phyloP scores from a whole-genome alignment of 108 stramenopile species.

The Skeletonema marinoi region DNA sequence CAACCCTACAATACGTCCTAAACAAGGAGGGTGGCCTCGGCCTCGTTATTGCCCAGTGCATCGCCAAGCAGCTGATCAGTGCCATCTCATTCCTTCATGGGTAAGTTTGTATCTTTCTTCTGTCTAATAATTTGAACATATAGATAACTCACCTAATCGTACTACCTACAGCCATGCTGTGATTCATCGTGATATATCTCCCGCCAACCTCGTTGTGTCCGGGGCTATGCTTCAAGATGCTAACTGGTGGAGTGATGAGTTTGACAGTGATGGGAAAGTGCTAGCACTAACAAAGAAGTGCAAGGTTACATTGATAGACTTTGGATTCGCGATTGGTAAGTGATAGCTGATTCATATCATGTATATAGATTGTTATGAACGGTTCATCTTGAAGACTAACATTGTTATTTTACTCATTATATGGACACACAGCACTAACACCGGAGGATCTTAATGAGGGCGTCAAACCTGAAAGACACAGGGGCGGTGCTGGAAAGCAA shows the following conservation, averaged over 20 bases:
- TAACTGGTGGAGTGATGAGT: constrained; percentile 74
- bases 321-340: constrained; percentile 72
- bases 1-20: constrained; percentile 74
- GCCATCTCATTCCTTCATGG: constrained; percentile 83
- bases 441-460: not conserved
- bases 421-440: not conserved
- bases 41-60: constrained; percentile 61
- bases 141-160: no score
- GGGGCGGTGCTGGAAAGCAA: no score
- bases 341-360: not conserved
- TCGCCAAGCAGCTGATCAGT: constrained; percentile 73
- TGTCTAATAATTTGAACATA: no score
- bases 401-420: no score
- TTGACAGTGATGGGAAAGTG: constrained; percentile 53
- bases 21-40: constrained; percentile 79
- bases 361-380: no score
- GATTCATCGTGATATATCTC: constrained; percentile 87
- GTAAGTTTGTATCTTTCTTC: no score
- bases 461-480: not conserved
- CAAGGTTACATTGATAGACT: constrained; percentile 78
- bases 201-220: constrained; percentile 61
- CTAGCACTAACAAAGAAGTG: constrained; percentile 51
- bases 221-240: constrained; percentile 28
- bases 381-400: no score
- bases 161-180: constrained; percentile 82